Conservation (phyloP, 495 filamentous ascomycete genomes). For the Pyronema omphalodes region DNA sequence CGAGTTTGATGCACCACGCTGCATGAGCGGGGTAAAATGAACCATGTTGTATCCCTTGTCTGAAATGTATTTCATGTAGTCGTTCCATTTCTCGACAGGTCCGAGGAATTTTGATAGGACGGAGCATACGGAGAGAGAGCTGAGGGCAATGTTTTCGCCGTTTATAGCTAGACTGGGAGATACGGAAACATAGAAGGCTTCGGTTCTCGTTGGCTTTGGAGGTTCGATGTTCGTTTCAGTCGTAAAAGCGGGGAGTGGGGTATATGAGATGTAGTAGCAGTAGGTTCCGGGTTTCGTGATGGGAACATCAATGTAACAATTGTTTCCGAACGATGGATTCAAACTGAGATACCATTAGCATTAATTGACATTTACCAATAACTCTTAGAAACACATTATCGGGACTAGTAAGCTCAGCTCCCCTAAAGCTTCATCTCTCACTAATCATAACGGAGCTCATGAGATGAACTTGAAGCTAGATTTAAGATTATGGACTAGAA, state of each 20-base stretch:
- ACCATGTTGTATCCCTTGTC: conserved; percentile 95
- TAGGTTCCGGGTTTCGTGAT: conserved; percentile 76
- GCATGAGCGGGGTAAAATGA: conserved; percentile 88
- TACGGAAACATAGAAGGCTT: conserved; percentile 80
- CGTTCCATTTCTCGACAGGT: conserved; percentile 63
- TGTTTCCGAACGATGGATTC: conserved; percentile 77
- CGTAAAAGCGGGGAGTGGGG: conserved; percentile 53
- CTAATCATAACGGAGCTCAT: neutral
- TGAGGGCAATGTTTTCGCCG: conserved; percentile 50
- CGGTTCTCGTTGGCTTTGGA: conserved; percentile 45
- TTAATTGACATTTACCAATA: too few relatives aligned
- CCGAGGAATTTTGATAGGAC: conserved; percentile 97
- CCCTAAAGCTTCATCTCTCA: neutral
- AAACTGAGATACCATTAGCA: conserved; percentile 36
- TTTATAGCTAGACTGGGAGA: conserved; percentile 61
- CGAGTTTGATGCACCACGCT: conserved; percentile 77
- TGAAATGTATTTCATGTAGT: conserved; percentile 68
- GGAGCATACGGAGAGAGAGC: conserved; percentile 83
- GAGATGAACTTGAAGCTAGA: neutral
- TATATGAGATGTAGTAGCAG: conserved; percentile 87
- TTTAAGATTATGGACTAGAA: neutral
- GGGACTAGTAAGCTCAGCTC: too few relatives aligned
- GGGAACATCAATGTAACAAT: conserved; percentile 71
- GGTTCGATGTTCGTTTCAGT: conserved; percentile 24
- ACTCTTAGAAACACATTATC: too few relatives aligned